Evolutionary conservation across 2,329 filamentous ascomycete species (phyloP), one percentile per base, ranked within the genome.

Genomic region (Apiospora rasikravindrae): DNA sequence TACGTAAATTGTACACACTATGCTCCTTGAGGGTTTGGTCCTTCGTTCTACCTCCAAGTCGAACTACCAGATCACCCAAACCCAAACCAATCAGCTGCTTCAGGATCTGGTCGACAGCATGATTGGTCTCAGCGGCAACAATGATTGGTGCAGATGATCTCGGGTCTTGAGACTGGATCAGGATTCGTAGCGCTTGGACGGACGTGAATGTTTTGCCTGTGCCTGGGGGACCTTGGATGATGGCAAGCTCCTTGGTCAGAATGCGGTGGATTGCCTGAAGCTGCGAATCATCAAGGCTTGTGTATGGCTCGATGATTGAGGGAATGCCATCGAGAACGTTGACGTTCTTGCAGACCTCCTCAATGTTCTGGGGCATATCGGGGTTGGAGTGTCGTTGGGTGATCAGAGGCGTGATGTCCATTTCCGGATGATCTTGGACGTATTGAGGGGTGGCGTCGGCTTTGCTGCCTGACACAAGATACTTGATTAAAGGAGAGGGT

Each of bases 111-210:
- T 98, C 95, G 0, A 98, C 84, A 0, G 95, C 95, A 81, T 98
- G 94, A 73, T 98, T 98, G 0, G 95, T 98, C 77, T 98, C 94
- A 10, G 94, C 94, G 0, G 94, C 89, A 4, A 98, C 86, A 26
- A 98, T 86, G 42, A 98, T 91, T 1, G 69, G 24, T 24, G n/a
- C n/a, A 11, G 53, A 11, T 91, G 87, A 72, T 92, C 89, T 0
- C 82, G 84, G 1, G 78, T 77, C 2, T 19, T 89, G 86, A 70
- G 92, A 93, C 1, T 86, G 81, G 0, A 94, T 83, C 70, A 95
- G 83, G 1, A 92, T 85, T 67, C 88, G 89, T 13, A 98, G 80
- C 0, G 92, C 92, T 37, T 91, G 84, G 2, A 96, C 89, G 0
- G 94, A 96, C 0, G 95, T 92, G 75, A 92, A 92, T 0, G 95